A percentile compares a stretch with the other conserved stretches of the same genome.
These are phyloP conservation scores for Botryotinia globosa DNA, from an alignment of 2,329 filamentous ascomycete genomes.

Conservation along the genomic window DNA sequence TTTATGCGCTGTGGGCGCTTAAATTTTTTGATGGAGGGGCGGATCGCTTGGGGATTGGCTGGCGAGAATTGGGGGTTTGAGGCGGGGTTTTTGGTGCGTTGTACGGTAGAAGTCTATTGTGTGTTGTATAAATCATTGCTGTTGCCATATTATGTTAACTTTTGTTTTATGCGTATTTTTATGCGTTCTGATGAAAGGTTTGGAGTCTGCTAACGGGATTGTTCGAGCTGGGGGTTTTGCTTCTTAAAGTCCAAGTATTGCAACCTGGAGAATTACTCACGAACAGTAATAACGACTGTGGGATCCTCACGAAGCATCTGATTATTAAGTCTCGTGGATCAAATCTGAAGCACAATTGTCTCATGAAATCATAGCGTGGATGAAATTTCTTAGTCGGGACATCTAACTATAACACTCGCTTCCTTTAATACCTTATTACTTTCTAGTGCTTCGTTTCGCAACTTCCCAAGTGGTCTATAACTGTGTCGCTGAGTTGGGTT, in stretches of 20 bases:
- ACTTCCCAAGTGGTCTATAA: neutral
- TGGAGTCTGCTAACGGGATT: neutral
- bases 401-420: neutral
- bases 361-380: neutral
- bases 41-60: neutral
- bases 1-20: conserved; percentile 8
- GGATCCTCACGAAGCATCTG: neutral
- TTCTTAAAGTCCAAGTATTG: neutral
- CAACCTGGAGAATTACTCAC: neutral
- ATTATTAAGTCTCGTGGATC: neutral
- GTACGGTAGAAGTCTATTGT: neutral
- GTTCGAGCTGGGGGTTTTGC: neutral
- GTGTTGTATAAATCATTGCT: neutral
- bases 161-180: neutral
- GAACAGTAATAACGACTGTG: neutral
- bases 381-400: fast-evolving
- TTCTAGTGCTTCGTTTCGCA: neutral
- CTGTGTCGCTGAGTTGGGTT: neutral
- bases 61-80: neutral
- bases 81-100: neutral
- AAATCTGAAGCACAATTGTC: neutral
- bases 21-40: neutral
- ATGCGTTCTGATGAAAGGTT: neutral
- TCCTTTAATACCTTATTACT: too few relatives aligned
- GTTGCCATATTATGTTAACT: neutral